A percentile compares a stretch with the other conserved stretches of the same genome.
These are phyloP conservation scores for Diaporthe sp. DNA, from an alignment of 2,329 filamentous ascomycete genomes.

Conservation along the genomic window DNA sequence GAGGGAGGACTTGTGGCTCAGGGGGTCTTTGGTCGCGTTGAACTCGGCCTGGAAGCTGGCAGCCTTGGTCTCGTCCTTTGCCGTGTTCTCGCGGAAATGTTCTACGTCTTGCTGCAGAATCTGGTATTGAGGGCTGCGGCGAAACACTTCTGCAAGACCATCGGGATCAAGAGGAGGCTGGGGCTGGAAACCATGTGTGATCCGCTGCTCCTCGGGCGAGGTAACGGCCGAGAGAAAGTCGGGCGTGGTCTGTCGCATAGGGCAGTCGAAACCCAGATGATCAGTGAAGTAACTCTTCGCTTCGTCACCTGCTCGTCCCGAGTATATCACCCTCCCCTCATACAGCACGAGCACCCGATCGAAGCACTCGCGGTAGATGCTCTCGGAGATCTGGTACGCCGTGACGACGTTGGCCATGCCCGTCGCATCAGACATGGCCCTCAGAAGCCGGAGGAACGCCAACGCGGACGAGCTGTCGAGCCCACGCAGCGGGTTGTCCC, in stretches of 20 bases:
- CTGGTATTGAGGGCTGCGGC: neutral
- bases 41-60: neutral
- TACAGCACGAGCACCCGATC: constrained; percentile 9
- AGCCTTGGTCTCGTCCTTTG: neutral
- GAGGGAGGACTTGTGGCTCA: neutral
- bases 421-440: constrained; percentile 10
- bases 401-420: constrained; percentile 7
- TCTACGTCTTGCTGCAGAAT: neutral
- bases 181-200: neutral
- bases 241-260: neutral
- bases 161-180: constrained; percentile 3
- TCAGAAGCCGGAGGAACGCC: neutral
- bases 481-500: neutral
- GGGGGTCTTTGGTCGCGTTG: neutral
- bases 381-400: constrained; percentile 14
- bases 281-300: constrained; percentile 70
- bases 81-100: neutral
- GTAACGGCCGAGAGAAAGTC: constrained; percentile 11
- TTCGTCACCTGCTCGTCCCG: neutral
- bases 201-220: neutral
- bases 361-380: constrained; percentile 1
- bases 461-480: constrained; percentile 9
- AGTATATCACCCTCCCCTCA: constrained; percentile 22
- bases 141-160: neutral
- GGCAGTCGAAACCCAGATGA: neutral